Evolutionary conservation across 208 protist species (phyloP), one percentile per base, ranked within the genome.

Genomic region (Naegleria fowleri): DNA sequence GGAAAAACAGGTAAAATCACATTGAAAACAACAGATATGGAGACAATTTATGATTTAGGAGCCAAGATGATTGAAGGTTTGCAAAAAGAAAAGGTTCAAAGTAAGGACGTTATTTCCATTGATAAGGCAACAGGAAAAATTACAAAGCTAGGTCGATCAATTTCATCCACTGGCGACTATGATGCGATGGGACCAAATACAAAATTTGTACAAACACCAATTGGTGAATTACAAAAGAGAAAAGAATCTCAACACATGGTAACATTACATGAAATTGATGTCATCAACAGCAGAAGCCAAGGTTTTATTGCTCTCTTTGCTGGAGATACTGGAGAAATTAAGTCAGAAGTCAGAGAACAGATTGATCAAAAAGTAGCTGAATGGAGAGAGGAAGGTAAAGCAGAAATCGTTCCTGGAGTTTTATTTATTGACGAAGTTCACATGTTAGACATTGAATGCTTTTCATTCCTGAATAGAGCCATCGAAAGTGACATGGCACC

Each of bases 391-490:
- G 98, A 99, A 93, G 99, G 99, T 79, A 99, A 99, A 92, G 99
- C 99, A 36, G 98, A 99, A 88, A 98, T 99, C 90, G 96, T 99
- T 5, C 98, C 99, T 9, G 99, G 99, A 59, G 93, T 96, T 3
- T 90, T 97, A 13, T 97, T 97, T 88, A 96, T 97, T 43, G 86
- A 90, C 41, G 86, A 90, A 43, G 98, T 99, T 25, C 99, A 99
- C 95, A 99, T 99, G 99, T 96, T 99, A 11, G 99, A 99, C 92
- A 99, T 99, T 86, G 99, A 99, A 93, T 99, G 99, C 95, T 99
- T 99, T 94, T 99, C 98, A 33, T 99, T 99, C 96, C 95, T 99
- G 40, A 99, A 99, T 94, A 95, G 99, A 87, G 99, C 99, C 0
- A 94, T 99, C 0, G 99, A 99, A 95, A 97, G 94, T 88, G 97